Percentiles rank a stretch among this genome's conserved stretches.
These are phyloP conservation scores for Lotus japonicus DNA, from an alignment of 306 rosid genomes.

Conservation along the genomic window DNA sequence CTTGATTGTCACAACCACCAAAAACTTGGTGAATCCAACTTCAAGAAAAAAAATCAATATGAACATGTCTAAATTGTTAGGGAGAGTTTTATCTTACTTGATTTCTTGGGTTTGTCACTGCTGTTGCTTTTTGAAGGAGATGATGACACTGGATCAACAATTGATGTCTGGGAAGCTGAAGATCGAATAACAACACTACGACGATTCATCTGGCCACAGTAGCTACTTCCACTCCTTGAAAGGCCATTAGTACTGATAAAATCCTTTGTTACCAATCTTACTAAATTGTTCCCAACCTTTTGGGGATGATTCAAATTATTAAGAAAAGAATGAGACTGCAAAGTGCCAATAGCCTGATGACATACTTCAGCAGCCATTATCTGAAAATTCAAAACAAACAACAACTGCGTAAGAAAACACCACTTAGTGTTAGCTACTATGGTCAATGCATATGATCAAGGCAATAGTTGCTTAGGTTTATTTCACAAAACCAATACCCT, in stretches of 20 bases:
- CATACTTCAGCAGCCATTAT: slow-evolving; percentile 77
- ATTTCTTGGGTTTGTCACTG: slow-evolving; percentile 58
- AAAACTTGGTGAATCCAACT: slow-evolving; percentile 12
- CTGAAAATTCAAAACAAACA: slow-evolving; percentile 36
- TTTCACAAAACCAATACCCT: neutral
- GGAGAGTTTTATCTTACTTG: slow-evolving; percentile 43
- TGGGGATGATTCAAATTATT: slow-evolving; percentile 24
- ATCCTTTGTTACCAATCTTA: slow-evolving; percentile 42
- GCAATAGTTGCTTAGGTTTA: neutral
- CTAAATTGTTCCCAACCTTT: slow-evolving; percentile 28
- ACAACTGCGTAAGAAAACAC: slow-evolving; percentile 13
- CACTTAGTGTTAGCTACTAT: neutral
- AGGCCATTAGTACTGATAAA: slow-evolving; percentile 40
- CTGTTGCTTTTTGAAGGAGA: slow-evolving; percentile 52
- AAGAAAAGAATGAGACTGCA: slow-evolving; percentile 32
- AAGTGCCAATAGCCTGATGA: slow-evolving; percentile 51
- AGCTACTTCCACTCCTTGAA: slow-evolving; percentile 32
- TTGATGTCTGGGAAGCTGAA: slow-evolving; percentile 57
- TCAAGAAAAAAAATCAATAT: slow-evolving; percentile 1
- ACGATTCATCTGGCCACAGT: slow-evolving; percentile 20
- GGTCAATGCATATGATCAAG: neutral
- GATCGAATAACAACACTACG: slow-evolving; percentile 49
- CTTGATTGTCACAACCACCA: neutral
- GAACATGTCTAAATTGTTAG: neutral
- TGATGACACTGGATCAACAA: slow-evolving; percentile 52